These are phyloP conservation scores for Cladosporium sp. DNA, from an alignment of 2,329 filamentous ascomycete genomes.

Conservation along the genomic window DNA sequence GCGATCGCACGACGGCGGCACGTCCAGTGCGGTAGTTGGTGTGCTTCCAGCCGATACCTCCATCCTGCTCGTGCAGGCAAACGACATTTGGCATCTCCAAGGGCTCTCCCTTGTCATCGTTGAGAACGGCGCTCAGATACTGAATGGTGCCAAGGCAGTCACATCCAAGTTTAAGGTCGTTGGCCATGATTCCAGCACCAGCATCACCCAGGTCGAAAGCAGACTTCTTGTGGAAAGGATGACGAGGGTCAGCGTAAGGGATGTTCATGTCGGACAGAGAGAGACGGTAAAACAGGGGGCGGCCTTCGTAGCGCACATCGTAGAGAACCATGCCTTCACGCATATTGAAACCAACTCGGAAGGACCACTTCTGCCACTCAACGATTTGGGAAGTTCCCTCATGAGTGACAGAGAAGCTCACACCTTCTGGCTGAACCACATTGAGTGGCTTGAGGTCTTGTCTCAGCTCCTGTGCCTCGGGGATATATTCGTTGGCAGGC, in stretches of 20 bases:
- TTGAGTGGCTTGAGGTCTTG: slow-evolving; percentile 62
- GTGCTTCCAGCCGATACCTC: slow-evolving; percentile 66
- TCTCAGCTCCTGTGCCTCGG: slow-evolving; percentile 46
- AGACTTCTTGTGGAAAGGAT: slow-evolving; percentile 65
- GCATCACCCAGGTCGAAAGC: slow-evolving; percentile 68
- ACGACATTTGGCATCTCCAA: slow-evolving; percentile 61
- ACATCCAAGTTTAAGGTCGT: slow-evolving; percentile 65
- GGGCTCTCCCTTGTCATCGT: slow-evolving; percentile 57
- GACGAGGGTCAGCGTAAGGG: slow-evolving; percentile 59
- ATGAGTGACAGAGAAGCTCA: slow-evolving; percentile 57
- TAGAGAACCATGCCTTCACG: slow-evolving; percentile 65
- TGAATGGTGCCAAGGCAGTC: slow-evolving; percentile 68
- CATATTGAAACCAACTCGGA: slow-evolving; percentile 59
- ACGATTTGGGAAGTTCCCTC: slow-evolving; percentile 49
- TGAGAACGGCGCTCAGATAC: slow-evolving; percentile 58
- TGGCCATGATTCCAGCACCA: slow-evolving; percentile 62
- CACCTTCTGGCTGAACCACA: slow-evolving; percentile 66
- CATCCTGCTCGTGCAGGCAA: slow-evolving; percentile 68
- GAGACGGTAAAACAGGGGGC: slow-evolving; percentile 64
- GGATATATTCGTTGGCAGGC: slow-evolving; percentile 62
- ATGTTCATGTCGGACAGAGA: slow-evolving; percentile 66
- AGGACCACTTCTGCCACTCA: slow-evolving; percentile 62
- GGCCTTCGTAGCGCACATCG: slow-evolving; percentile 50
- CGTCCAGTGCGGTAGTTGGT: slow-evolving; percentile 65
- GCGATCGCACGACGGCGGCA: slow-evolving; percentile 59